phyloP scores from a whole-genome alignment of 1,139 yeast species.

The Yamadazyma mexicana region DNA sequence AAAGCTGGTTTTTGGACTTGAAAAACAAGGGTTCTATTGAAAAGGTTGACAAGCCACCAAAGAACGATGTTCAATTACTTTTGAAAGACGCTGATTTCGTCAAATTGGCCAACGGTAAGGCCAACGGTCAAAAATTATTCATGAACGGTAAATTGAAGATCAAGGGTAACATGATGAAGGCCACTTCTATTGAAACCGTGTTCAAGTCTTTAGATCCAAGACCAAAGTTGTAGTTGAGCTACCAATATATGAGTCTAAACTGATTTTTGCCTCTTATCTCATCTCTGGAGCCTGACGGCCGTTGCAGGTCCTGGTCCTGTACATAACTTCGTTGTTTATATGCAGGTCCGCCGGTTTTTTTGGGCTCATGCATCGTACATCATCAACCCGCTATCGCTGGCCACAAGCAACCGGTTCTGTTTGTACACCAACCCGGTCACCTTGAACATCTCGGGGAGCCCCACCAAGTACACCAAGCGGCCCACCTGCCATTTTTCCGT shows the following conservation, averaged over 20 bases:
- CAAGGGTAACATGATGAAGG: constrained; percentile 89
- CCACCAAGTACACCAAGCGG: constrained; percentile 19
- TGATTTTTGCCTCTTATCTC: too few relatives aligned
- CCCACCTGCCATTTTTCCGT: constrained; percentile 3
- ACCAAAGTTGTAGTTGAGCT: constrained; percentile 39
- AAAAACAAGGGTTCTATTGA: constrained; percentile 60
- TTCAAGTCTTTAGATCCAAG: constrained; percentile 66
- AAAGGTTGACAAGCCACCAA: constrained; percentile 50
- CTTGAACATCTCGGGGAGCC: constrained; percentile 23
- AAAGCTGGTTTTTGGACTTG: constrained; percentile 72
- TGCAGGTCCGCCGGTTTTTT: neutral
- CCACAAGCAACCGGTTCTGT: constrained; percentile 12
- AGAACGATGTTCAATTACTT: constrained; percentile 66
- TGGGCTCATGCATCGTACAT: constrained; percentile 1
- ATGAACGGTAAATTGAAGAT: constrained; percentile 83
- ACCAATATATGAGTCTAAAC: constrained; percentile 1
- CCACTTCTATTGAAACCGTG: constrained; percentile 72
- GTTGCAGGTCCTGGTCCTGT: too few relatives aligned
- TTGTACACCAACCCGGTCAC: constrained; percentile 15
- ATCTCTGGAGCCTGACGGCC: too few relatives aligned
- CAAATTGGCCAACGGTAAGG: constrained; percentile 72
- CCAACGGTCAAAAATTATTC: constrained; percentile 82
- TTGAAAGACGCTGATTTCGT: constrained; percentile 67
- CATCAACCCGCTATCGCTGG: constrained; percentile 15
- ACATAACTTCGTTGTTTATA: neutral